Evolutionary conservation across 331 rosid genomes (phyloP).

Genomic region (Cucumis variabilis): DNA sequence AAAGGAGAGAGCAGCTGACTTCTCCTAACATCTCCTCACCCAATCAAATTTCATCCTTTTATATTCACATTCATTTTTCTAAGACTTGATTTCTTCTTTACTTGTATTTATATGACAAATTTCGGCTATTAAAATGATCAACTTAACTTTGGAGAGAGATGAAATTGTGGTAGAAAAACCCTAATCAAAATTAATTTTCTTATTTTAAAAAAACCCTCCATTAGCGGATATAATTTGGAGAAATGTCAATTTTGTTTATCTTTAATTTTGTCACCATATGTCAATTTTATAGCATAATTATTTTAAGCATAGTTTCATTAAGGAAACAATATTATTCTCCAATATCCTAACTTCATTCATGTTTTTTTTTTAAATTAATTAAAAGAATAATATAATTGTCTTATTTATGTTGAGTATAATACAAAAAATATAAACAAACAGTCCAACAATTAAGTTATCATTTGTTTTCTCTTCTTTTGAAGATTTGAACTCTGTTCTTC

Average conservation of each 20-base stretch:
- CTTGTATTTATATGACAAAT: too few relatives aligned
- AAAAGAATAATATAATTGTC: background rate
- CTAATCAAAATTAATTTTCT: background rate
- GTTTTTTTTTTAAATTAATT: background rate
- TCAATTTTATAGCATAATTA: background rate
- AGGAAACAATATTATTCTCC: background rate
- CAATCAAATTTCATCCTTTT: background rate
- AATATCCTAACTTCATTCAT: background rate
- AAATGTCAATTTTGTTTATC: background rate
- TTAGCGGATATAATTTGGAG: constrained; percentile 10
- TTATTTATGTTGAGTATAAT: too few relatives aligned
- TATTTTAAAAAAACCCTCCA: background rate
- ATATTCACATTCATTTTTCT: too few relatives aligned
- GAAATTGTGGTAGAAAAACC: background rate
- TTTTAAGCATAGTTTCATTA: background rate
- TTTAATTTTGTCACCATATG: background rate
- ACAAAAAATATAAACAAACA: too few relatives aligned
- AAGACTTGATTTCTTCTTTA: too few relatives aligned
- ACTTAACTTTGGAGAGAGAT: too few relatives aligned
- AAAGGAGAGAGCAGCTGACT: background rate
- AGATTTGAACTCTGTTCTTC: too few relatives aligned
- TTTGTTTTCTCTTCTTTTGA: too few relatives aligned
- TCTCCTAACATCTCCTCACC: background rate
- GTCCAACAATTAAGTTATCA: too few relatives aligned
- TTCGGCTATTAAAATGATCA: too few relatives aligned